phyloP scores from a whole-genome alignment of 2,329 filamentous ascomycete species.

The Thielaviopsis ethacetica region DNA sequence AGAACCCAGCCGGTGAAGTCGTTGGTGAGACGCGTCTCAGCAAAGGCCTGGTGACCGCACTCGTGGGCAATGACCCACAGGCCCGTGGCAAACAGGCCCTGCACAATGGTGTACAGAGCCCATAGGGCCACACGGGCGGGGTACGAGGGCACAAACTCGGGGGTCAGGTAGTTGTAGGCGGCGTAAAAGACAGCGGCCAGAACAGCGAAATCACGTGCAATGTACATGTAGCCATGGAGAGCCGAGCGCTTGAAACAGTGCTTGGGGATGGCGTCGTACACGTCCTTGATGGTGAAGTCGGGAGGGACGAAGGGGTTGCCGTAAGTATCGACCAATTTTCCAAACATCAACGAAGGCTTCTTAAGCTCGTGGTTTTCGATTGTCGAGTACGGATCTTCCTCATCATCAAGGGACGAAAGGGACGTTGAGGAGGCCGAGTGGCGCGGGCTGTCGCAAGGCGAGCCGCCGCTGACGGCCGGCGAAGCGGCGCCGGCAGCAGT shows the following conservation, averaged over 20 bases:
- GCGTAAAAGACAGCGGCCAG: slow-evolving; percentile 67
- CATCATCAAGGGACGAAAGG: slow-evolving; percentile 56
- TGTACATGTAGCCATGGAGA: slow-evolving; percentile 59
- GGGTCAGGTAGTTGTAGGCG: slow-evolving; percentile 80
- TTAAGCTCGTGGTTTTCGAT: slow-evolving; percentile 13
- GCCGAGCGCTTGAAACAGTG: slow-evolving; percentile 91
- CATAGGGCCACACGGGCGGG: slow-evolving; percentile 48
- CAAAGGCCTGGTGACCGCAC: slow-evolving; percentile 95
- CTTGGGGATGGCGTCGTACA: slow-evolving; percentile 90
- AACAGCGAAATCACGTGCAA: slow-evolving; percentile 60
- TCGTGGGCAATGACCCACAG: slow-evolving; percentile 96
- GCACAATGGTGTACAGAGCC: slow-evolving; percentile 56
- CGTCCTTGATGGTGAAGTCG: slow-evolving; percentile 94
- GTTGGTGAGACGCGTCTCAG: slow-evolving; percentile 77
- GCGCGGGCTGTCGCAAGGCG: slow-evolving; percentile 42
- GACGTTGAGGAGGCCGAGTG: slow-evolving; percentile 70
- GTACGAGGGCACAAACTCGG: slow-evolving; percentile 60
- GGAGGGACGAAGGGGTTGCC: slow-evolving; percentile 89
- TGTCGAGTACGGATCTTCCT: slow-evolving; percentile 34
- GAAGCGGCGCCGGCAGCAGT: slow-evolving; percentile 16
- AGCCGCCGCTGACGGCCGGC: slow-evolving; percentile 29
- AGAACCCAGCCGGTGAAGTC: slow-evolving; percentile 84
- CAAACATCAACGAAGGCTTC: slow-evolving; percentile 27
- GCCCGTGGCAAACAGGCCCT: slow-evolving; percentile 85
- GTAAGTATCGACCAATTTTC: slow-evolving; percentile 73